Conservation (phyloP, 108 stramenopile genomes). For the Cyclostephanos tholiformis region DNA sequence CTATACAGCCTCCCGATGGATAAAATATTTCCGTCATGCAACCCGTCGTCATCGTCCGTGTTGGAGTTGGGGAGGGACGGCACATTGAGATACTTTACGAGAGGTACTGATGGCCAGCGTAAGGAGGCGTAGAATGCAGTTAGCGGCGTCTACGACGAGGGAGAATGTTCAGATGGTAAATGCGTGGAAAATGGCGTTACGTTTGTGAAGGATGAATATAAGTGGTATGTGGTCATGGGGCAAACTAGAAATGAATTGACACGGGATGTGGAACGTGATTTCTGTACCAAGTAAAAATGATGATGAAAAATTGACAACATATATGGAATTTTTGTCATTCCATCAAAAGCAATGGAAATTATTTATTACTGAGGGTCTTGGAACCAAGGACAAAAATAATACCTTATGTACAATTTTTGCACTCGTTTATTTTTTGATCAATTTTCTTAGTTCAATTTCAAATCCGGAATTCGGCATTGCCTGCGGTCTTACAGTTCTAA, state of each 20-base stretch:
- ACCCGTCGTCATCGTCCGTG: constrained; percentile 25
- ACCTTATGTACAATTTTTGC: background rate
- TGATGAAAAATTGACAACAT: background rate
- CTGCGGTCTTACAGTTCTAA: constrained; percentile 25
- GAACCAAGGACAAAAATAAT: background rate
- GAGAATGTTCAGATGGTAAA: constrained; percentile 7
- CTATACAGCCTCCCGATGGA: background rate
- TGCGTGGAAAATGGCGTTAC: constrained; percentile 2
- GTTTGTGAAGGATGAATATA: constrained; percentile 7
- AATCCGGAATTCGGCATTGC: constrained; percentile 45
- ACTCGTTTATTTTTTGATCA: background rate
- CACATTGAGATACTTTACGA: constrained; percentile 30
- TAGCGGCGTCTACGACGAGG: constrained; percentile 1
- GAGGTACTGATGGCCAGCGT: constrained; percentile 9
- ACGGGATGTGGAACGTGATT: constrained; percentile 6
- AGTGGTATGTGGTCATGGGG: constrained; percentile 13
- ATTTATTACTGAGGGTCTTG: too few species aligned
- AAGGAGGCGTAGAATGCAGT: constrained; percentile 14
- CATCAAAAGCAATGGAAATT: background rate
- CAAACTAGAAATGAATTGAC: background rate
- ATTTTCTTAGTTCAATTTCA: constrained; percentile 28
- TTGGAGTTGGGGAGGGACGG: constrained; percentile 41
- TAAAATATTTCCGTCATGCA: constrained; percentile 8
- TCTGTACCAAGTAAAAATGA: background rate
- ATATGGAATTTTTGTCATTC: background rate